Conservation (phyloP, 2,329 filamentous ascomycete species). For the Pseudocercospora vitis region DNA sequence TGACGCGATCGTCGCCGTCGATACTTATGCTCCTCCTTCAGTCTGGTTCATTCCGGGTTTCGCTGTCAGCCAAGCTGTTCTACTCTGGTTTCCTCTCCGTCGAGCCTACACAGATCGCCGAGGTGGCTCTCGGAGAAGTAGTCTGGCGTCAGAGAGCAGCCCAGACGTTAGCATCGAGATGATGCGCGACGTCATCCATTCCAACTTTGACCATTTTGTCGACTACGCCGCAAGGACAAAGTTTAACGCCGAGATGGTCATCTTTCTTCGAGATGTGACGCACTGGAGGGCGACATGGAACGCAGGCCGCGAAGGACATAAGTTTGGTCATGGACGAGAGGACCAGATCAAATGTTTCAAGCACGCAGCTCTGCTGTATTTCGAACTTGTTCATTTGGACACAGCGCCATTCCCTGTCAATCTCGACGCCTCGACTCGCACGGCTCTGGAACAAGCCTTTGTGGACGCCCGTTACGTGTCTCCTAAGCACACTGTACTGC, state of each 20-base stretch:
- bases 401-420: slow-evolving; percentile 1
- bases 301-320: background rate
- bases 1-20: background rate
- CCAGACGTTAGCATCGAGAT: background rate
- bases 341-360: slow-evolving; percentile 7
- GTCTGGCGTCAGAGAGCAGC: background rate
- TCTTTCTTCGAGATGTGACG: slow-evolving; percentile 3
- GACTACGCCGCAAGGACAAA: slow-evolving; percentile 8
- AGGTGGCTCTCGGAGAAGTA: background rate
- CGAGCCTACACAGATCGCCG: background rate
- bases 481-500: background rate
- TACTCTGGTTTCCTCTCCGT: slow-evolving; percentile 4
- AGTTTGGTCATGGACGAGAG: background rate
- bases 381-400: slow-evolving; percentile 1
- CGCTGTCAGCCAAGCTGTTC: slow-evolving; percentile 5
- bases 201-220: background rate
- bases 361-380: slow-evolving; percentile 9
- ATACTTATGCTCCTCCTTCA: slow-evolving; percentile 1
- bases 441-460: background rate
- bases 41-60: slow-evolving; percentile 9
- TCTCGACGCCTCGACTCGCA: background rate
- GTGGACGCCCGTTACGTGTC: slow-evolving; percentile 5
- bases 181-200: slow-evolving; percentile 1
- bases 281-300: slow-evolving; percentile 2
- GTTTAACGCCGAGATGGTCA: slow-evolving; percentile 3